Evolutionary conservation across 140 eudicot species (phyloP).

Genomic region (Flaveria floridana): DNA sequence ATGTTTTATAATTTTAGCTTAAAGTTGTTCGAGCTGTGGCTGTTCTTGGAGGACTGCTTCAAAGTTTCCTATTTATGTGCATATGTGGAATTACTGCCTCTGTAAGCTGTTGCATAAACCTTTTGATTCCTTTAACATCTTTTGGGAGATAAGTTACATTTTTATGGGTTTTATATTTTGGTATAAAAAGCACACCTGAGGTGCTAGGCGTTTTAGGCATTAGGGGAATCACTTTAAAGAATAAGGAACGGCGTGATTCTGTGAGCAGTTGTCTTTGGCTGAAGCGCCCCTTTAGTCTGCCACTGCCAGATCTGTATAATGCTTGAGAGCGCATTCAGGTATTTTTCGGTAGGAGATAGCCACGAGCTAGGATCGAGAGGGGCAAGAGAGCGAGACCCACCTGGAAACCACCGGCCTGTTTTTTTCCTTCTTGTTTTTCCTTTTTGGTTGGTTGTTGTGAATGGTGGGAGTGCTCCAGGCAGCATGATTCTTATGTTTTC

Average conservation of each 20-base stretch:
- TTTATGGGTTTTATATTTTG: slow-evolving; percentile 17
- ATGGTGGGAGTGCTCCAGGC: not conserved
- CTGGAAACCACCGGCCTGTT: not conserved
- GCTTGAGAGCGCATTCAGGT: not conserved
- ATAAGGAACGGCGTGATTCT: not conserved
- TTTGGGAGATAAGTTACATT: slow-evolving; percentile 11
- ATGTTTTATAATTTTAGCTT: slow-evolving; percentile 48
- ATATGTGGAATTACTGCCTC: slow-evolving; percentile 84
- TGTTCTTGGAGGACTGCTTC: slow-evolving; percentile 87
- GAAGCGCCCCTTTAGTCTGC: too few relatives aligned
- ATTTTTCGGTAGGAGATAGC: not conserved
- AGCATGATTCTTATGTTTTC: not conserved
- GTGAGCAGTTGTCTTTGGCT: not conserved
- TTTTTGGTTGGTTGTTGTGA: not conserved
- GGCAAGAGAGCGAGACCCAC: not conserved
- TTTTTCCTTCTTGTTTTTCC: not conserved
- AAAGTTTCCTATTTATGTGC: slow-evolving; percentile 87
- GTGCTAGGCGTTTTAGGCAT: not conserved
- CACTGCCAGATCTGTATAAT: too few relatives aligned
- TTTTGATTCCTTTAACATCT: slow-evolving; percentile 6
- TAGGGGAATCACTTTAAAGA: not conserved
- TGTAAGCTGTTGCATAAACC: slow-evolving; percentile 44
- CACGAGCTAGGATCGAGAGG: not conserved
- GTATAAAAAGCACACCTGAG: not conserved
- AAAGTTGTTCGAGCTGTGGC: slow-evolving; percentile 97